Percentiles rank a stretch among this genome's conserved stretches.
Conservation (phyloP, 352 stramenopile genomes). For the Globisporangium lucens region DNA sequence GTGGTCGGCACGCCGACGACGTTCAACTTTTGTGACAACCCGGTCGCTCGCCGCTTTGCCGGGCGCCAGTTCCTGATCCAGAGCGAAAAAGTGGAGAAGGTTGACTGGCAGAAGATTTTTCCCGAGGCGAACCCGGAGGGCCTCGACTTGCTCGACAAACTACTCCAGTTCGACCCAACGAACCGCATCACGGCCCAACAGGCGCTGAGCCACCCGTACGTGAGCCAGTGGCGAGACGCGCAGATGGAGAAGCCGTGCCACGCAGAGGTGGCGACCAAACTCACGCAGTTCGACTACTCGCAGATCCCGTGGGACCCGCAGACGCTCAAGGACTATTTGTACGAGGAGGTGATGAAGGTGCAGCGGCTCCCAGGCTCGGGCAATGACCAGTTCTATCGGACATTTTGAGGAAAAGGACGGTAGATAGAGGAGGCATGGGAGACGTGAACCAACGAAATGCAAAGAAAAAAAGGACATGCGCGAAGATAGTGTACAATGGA, state of each 20-base stretch:
- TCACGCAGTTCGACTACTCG: slow-evolving; percentile 75
- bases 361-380: slow-evolving; percentile 20
- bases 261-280: slow-evolving; percentile 42
- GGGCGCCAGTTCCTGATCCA: slow-evolving; percentile 80
- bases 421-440: background rate
- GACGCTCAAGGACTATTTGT: slow-evolving; percentile 75
- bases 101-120: slow-evolving; percentile 77
- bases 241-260: slow-evolving; percentile 56
- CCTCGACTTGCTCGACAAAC: slow-evolving; percentile 80
- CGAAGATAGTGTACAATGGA: slow-evolving; percentile 6
- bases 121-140: slow-evolving; percentile 82
- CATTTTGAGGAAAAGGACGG: slow-evolving; percentile 1
- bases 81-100: slow-evolving; percentile 63
- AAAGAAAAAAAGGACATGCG: background rate
- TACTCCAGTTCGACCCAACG: slow-evolving; percentile 87
- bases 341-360: slow-evolving; percentile 80
- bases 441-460: background rate
- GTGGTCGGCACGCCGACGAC: slow-evolving; percentile 81
- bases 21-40: slow-evolving; percentile 87
- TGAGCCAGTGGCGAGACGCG: slow-evolving; percentile 79
- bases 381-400: slow-evolving; percentile 3
- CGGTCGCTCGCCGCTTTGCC: slow-evolving; percentile 74
- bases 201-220: slow-evolving; percentile 87
- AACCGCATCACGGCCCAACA: slow-evolving; percentile 84
- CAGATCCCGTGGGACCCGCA: slow-evolving; percentile 68